Percentiles rank a stretch among this genome's conserved stretches.
Evolutionary conservation across 257 asterid species (phyloP).

Genomic region (Solanum phureja): DNA sequence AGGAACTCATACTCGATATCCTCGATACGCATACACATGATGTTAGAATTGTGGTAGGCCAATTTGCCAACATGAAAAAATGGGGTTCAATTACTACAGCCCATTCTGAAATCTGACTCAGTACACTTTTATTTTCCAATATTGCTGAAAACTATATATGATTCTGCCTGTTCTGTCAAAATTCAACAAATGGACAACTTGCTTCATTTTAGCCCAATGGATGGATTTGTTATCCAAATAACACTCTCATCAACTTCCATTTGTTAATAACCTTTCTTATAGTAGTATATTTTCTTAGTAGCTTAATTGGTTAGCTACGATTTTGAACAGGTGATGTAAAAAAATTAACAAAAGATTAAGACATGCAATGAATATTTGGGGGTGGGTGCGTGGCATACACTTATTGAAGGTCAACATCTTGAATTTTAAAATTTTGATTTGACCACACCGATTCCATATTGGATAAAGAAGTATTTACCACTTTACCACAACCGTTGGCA

Average conservation of each 20-base stretch:
- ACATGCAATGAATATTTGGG: neutral
- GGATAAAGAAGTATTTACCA: too few relatives aligned
- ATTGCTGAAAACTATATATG: neutral
- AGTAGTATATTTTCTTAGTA: neutral
- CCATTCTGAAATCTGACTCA: constrained; percentile 1
- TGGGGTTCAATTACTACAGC: neutral
- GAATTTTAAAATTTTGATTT: too few relatives aligned
- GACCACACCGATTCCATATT: too few relatives aligned
- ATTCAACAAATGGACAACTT: neutral
- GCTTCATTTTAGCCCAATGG: neutral
- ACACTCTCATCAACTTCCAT: neutral
- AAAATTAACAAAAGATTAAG: too few relatives aligned
- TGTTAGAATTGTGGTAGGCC: neutral
- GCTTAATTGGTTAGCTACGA: neutral
- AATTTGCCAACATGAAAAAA: constrained; percentile 8
- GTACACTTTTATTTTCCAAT: neutral
- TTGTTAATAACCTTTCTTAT: neutral
- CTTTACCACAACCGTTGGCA: neutral
- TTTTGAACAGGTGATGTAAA: too few relatives aligned
- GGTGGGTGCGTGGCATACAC: neutral
- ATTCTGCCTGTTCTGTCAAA: neutral
- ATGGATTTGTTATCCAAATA: neutral
- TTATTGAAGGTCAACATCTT: neutral
- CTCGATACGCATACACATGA: neutral
- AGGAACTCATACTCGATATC: neutral